A percentile compares a stretch with the other conserved stretches of the same genome.
phyloP scores from a whole-genome alignment of 129 eudicot genomes.

The Apium graveolens region DNA sequence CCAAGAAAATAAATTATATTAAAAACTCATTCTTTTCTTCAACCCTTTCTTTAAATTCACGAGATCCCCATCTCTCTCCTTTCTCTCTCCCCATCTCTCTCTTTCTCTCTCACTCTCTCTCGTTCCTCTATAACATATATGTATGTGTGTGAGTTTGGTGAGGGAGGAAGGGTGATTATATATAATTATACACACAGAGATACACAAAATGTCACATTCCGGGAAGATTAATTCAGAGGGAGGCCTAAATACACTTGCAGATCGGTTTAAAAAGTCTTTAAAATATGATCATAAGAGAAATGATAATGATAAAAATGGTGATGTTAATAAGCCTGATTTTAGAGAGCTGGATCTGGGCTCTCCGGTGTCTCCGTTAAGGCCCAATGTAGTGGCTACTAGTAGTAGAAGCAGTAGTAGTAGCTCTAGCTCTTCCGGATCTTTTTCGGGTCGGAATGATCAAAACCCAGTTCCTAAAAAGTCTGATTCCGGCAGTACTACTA shows the following conservation, averaged over 20 bases:
- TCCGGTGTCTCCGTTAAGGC: conserved; percentile 69
- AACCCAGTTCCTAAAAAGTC: conserved; percentile 15
- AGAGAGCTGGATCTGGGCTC: conserved; percentile 81
- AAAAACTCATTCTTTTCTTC: conserved; percentile 65
- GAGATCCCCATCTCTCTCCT: conserved; percentile 60
- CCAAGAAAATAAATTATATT: conserved; percentile 37
- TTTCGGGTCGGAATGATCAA: conserved; percentile 46
- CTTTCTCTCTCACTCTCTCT: not conserved
- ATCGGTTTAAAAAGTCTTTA: conserved; percentile 45
- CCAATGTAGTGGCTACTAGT: conserved; percentile 16
- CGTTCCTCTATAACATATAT: not conserved
- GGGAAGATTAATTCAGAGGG: conserved; percentile 27
- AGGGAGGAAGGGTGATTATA: not conserved
- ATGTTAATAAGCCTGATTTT: conserved; percentile 61
- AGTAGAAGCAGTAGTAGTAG: conserved; percentile 43
- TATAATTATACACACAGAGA: conserved; percentile 19
- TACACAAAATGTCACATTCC: conserved; percentile 49
- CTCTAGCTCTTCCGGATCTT: conserved; percentile 87
- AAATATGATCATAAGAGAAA: not conserved
- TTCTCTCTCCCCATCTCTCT: conserved; percentile 3
- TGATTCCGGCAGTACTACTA: conserved; percentile 32
- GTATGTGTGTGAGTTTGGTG: conserved; percentile 5
- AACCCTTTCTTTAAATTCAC: conserved; percentile 51
- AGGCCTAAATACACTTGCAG: conserved; percentile 43
- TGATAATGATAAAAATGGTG: conserved; percentile 14